A percentile compares a stretch with the other conserved stretches of the same genome.
Evolutionary conservation across 73 alveolate genomes (phyloP).

Genomic region (Stentor coeruleus): DNA sequence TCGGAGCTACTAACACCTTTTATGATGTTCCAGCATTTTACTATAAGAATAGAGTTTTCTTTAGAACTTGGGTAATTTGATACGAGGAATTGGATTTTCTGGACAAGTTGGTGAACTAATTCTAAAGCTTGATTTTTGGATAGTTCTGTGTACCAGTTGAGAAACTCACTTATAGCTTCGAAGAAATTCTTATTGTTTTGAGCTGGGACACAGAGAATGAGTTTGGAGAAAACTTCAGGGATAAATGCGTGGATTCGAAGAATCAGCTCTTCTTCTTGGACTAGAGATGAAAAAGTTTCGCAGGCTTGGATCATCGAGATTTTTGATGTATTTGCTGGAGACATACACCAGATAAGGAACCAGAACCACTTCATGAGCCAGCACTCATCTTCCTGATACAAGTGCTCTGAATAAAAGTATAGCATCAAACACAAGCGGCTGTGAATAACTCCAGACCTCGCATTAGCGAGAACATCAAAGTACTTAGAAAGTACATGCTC

Average conservation of each 20-base stretch:
- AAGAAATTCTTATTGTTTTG: slow-evolving; percentile 7
- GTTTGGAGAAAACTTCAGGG: neutral
- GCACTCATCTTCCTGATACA: neutral
- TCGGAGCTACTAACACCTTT: neutral
- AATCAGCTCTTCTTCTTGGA: slow-evolving; percentile 26
- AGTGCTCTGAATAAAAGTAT: slow-evolving; percentile 18
- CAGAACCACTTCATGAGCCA: neutral
- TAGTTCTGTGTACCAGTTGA: neutral
- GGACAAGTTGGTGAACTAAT: neutral
- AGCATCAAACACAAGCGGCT: neutral
- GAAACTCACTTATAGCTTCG: slow-evolving; percentile 18
- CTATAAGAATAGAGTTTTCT: neutral
- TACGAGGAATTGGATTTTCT: neutral
- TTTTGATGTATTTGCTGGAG: neutral
- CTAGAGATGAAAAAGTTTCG: slow-evolving; percentile 18
- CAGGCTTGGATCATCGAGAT: slow-evolving; percentile 20
- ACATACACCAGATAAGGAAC: neutral
- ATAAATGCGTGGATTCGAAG: neutral
- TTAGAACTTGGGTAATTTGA: no score
- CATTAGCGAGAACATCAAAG: neutral
- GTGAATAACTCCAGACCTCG: slow-evolving; percentile 18
- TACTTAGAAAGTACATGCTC: neutral
- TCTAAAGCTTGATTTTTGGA: neutral
- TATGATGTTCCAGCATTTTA: slow-evolving; percentile 14
- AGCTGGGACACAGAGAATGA: neutral